phyloP scores from a whole-genome alignment of 2,329 filamentous ascomycete genomes.

The Exophiala sp. region DNA sequence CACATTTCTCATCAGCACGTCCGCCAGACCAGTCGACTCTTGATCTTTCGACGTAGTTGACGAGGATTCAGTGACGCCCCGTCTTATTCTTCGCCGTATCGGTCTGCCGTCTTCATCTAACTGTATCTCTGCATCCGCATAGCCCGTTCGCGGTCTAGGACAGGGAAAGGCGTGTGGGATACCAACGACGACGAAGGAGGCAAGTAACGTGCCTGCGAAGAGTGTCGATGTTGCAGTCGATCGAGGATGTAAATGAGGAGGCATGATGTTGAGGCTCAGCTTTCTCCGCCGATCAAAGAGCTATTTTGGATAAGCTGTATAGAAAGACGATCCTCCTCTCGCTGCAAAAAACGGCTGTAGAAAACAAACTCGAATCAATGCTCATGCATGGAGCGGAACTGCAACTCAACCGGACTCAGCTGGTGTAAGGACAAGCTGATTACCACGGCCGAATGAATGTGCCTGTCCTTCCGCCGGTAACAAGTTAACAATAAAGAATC shows the following conservation, averaged over 20 bases:
- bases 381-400: background rate
- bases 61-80: conserved; percentile 21
- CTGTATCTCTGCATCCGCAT: conserved; percentile 59
- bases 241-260: conserved; percentile 78
- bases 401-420: background rate
- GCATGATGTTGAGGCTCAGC: conserved; percentile 19
- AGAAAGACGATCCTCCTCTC: background rate
- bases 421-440: background rate
- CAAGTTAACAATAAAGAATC: too few relatives aligned
- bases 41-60: conserved; percentile 40
- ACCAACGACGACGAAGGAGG: conserved; percentile 86
- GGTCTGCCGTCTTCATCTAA: conserved; percentile 41
- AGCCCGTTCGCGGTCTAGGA: conserved; percentile 68
- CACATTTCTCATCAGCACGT: conserved; percentile 29
- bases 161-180: conserved; percentile 88
- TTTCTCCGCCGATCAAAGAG: background rate
- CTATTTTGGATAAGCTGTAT: too few relatives aligned
- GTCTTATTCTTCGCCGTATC: conserved; percentile 33
- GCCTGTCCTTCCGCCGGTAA: background rate
- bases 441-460: background rate
- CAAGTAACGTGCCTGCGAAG: conserved; percentile 84
- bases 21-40: conserved; percentile 28
- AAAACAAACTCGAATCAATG: background rate
- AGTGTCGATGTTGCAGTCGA: conserved; percentile 90
- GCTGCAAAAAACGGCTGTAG: background rate